phyloP scores from a whole-genome alignment of 805 yeast genomes.

The Yarrowia osloensis region DNA sequence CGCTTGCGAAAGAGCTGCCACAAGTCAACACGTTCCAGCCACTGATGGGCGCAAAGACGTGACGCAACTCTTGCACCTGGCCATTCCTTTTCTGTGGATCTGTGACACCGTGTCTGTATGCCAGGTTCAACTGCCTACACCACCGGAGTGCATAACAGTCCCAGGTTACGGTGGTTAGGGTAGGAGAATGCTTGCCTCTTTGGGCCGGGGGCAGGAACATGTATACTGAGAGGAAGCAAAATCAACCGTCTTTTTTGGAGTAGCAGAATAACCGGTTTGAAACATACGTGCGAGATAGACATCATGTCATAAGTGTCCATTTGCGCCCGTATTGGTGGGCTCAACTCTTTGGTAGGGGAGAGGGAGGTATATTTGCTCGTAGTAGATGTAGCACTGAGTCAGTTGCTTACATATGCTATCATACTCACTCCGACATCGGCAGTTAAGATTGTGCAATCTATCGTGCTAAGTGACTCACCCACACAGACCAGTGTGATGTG shows the following conservation, averaged over 20 bases:
- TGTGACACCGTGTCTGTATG: slow-evolving; percentile 10
- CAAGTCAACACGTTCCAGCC: not conserved
- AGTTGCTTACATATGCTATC: not conserved
- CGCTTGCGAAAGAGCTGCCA: not conserved
- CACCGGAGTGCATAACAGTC: not conserved
- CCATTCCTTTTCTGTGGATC: slow-evolving; percentile 8
- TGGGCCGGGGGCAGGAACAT: slow-evolving; percentile 1
- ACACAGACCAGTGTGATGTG: not conserved
- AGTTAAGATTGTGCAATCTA: slow-evolving; percentile 9
- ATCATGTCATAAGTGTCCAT: not conserved
- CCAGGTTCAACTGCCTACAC: not conserved
- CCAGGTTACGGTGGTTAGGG: not conserved
- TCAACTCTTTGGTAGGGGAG: too few relatives aligned
- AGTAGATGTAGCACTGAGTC: not conserved
- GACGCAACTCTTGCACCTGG: not conserved
- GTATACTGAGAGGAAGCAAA: not conserved
- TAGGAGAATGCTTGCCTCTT: not conserved
- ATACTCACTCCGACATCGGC: not conserved
- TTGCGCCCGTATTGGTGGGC: not conserved
- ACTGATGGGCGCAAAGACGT: not conserved
- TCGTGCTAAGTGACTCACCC: slow-evolving; percentile 8
- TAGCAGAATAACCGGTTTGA: not conserved
- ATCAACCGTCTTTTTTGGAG: too few relatives aligned
- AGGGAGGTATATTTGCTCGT: not conserved
- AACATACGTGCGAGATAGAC: not conserved